A percentile compares a stretch with the other conserved stretches of the same genome.
These are phyloP conservation scores for Penicillium goetzii DNA, from an alignment of 495 filamentous ascomycete genomes.

Conservation along the genomic window DNA sequence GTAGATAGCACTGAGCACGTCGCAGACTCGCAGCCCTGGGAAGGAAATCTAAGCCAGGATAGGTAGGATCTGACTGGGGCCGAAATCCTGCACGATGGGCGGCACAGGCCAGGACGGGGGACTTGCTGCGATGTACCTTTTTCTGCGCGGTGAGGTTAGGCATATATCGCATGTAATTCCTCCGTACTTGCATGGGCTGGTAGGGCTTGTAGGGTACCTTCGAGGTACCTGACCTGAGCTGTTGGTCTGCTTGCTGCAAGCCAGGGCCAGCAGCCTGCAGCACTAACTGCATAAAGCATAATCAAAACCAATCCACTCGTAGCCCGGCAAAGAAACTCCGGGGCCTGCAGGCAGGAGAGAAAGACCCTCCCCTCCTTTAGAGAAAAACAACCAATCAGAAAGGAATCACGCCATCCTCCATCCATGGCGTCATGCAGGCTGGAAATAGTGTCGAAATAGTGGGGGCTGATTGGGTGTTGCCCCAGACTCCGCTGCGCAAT, in stretches of 20 bases:
- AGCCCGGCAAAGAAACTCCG: constrained; percentile 24
- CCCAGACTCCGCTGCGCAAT: constrained; percentile 37
- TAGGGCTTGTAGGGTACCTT: background rate
- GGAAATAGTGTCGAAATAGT: constrained; percentile 37
- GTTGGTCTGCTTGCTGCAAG: background rate
- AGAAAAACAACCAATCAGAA: constrained; percentile 31
- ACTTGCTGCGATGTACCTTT: background rate
- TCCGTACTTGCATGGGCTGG: background rate
- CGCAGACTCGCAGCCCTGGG: background rate
- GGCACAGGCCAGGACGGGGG: constrained; percentile 1
- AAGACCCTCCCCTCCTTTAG: background rate
- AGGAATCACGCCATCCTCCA: constrained; percentile 36
- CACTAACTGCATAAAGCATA: constrained; percentile 12
- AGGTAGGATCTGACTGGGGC: constrained; percentile 9
- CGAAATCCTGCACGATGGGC: constrained; percentile 9
- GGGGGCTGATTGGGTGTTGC: constrained; percentile 33
- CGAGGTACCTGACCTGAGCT: constrained; percentile 1
- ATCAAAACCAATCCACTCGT: constrained; percentile 10
- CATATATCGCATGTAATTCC: constrained; percentile 1
- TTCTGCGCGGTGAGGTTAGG: background rate
- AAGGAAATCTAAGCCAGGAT: background rate
- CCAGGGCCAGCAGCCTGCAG: background rate
- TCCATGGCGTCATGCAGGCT: constrained; percentile 46
- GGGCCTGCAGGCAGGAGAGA: constrained; percentile 27
- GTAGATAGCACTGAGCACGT: background rate